Percentiles rank a stretch among this genome's conserved stretches.
These are phyloP conservation scores for Neurospora hispaniola DNA, from an alignment of 495 filamentous ascomycete species.

Conservation along the genomic window DNA sequence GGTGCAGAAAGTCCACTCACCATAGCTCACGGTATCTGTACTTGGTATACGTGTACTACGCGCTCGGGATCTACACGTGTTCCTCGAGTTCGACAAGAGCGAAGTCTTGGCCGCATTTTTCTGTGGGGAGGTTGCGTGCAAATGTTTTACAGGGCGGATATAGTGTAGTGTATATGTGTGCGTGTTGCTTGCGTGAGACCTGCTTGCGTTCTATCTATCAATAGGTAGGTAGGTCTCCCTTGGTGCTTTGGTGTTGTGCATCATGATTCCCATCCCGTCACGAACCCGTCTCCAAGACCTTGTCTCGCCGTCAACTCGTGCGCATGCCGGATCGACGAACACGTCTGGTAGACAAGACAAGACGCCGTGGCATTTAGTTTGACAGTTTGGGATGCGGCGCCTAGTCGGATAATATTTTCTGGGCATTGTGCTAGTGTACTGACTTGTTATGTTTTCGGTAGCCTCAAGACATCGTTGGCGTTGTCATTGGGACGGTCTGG, in stretches of 20 bases:
- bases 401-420: too few relatives aligned
- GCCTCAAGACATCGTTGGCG: neutral
- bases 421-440: neutral
- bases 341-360: neutral
- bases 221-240: neutral
- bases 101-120: neutral
- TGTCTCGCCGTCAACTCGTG: neutral
- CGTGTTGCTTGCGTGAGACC: neutral
- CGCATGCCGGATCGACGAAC: neutral
- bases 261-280: neutral
- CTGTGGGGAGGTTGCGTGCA: neutral
- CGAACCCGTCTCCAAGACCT: neutral
- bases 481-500: neutral
- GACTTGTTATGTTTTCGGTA: neutral
- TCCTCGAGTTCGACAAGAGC: neutral
- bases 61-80: neutral
- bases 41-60: neutral
- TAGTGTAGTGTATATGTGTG: neutral
- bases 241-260: neutral
- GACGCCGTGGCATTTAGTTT: neutral
- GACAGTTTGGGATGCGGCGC: neutral
- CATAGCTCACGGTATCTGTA: neutral
- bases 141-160: neutral
- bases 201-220: too few relatives aligned
- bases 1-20: neutral